phyloP scores from a whole-genome alignment of 164 flowering plant genomes.

The Chloranthus sessilifolius region DNA sequence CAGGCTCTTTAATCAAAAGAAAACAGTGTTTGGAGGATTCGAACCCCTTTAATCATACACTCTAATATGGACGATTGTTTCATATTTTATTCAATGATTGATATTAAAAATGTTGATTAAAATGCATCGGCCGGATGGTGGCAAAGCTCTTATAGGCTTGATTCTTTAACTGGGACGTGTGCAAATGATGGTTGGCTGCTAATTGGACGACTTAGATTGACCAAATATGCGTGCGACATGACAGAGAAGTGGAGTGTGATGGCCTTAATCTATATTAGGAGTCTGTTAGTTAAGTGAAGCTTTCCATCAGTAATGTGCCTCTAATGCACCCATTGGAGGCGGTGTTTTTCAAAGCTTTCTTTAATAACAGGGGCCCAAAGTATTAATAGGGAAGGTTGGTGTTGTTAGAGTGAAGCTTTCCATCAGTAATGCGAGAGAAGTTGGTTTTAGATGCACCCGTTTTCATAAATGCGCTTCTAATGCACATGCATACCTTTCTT shows the following conservation, averaged over 20 bases:
- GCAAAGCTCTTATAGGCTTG: neutral
- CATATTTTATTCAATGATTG: no score
- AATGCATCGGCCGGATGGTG: neutral
- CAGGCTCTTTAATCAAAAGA: no score
- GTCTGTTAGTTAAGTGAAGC: neutral
- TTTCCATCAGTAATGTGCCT: no score
- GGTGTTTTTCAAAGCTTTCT: neutral
- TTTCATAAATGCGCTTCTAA: neutral
- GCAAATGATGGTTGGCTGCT: neutral
- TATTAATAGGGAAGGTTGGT: neutral
- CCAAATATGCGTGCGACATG: neutral
- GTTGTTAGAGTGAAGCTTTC: neutral
- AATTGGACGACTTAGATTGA: neutral
- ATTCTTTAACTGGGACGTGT: neutral
- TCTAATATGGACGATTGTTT: no score
- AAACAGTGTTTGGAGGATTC: no score
- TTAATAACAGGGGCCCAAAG: neutral
- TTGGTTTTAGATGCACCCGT: neutral
- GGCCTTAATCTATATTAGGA: neutral
- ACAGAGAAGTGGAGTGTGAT: no score
- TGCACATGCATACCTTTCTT: no score
- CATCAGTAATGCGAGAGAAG: neutral
- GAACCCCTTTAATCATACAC: no score
- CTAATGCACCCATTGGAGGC: no score
- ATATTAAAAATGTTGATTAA: neutral